These are phyloP conservation scores for Pseudogymnoascus sp. DNA, from an alignment of 2,329 filamentous ascomycete species.

Conservation along the genomic window DNA sequence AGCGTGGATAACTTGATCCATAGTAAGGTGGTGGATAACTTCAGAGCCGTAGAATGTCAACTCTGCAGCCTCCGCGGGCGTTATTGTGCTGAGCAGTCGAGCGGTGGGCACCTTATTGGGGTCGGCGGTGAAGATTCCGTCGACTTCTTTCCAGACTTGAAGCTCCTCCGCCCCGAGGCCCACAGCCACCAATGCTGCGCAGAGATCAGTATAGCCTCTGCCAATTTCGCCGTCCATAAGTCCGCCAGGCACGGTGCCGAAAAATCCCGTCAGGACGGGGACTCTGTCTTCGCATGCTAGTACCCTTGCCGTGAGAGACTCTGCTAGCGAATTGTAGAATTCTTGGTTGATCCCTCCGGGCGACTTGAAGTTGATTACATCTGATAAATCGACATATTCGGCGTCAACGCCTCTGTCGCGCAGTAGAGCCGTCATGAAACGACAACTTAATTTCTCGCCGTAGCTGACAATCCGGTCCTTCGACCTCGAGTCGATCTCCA, in stretches of 20 bases:
- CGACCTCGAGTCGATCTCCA: constrained; percentile 68
- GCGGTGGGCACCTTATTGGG: constrained; percentile 87
- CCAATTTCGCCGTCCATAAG: constrained; percentile 83
- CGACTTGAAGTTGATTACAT: constrained; percentile 63
- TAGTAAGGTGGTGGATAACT: constrained; percentile 97
- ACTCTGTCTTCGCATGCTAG: constrained; percentile 57
- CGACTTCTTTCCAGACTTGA: constrained; percentile 98
- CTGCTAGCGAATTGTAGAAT: constrained; percentile 62
- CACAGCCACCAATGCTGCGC: constrained; percentile 84
- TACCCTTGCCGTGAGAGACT: constrained; percentile 55
- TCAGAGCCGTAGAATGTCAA: constrained; percentile 91
- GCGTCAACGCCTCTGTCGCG: constrained; percentile 74
- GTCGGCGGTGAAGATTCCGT: constrained; percentile 81
- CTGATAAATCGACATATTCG: constrained; percentile 82
- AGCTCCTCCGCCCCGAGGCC: constrained; percentile 80
- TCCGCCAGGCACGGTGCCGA: constrained; percentile 85
- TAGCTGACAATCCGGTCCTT: constrained; percentile 89
- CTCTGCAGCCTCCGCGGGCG: constrained; percentile 89
- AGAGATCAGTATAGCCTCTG: constrained; percentile 92
- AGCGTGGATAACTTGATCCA: constrained; percentile 92
- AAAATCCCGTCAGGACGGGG: constrained; percentile 85
- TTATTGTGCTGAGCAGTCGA: constrained; percentile 79
- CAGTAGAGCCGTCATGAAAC: constrained; percentile 78
- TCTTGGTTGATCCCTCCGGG: constrained; percentile 49
- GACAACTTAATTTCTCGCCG: constrained; percentile 91